Evolutionary conservation across 352 stramenopile genomes (phyloP).

Genomic region (Globisporangium middletonii): DNA sequence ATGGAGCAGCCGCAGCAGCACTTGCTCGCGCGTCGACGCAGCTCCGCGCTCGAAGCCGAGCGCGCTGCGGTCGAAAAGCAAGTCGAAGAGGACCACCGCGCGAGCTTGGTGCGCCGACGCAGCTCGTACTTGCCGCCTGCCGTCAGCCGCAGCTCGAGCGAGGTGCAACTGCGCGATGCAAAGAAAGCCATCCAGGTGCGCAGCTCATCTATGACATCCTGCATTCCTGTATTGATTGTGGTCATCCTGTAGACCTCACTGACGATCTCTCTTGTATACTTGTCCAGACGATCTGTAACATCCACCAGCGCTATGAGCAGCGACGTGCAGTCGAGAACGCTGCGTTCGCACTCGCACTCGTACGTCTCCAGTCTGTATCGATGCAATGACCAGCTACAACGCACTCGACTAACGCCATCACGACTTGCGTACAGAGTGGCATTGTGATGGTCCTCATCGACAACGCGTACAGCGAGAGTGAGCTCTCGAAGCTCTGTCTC

Average conservation of each 20-base stretch:
- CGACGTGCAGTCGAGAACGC: conserved; percentile 56
- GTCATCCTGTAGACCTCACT: no score
- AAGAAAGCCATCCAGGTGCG: conserved; percentile 48
- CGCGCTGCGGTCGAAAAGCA: conserved; percentile 43
- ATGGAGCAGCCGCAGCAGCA: not conserved
- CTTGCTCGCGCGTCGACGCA: conserved; percentile 21
- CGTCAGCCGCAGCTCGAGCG: conserved; percentile 7
- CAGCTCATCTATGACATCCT: not conserved
- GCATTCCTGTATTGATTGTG: not conserved
- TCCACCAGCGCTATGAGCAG: conserved; percentile 58
- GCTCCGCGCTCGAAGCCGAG: conserved; percentile 38
- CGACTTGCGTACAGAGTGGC: conserved; percentile 18
- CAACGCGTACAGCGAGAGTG: conserved; percentile 43
- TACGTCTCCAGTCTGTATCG: conserved; percentile 7
- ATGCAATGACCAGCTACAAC: not conserved
- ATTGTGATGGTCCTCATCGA: conserved; percentile 65
- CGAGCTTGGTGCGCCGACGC: conserved; percentile 14
- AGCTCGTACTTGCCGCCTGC: conserved; percentile 39
- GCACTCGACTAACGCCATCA: not conserved
- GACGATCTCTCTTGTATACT: not conserved
- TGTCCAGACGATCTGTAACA: conserved; percentile 46
- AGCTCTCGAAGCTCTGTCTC: conserved; percentile 27
- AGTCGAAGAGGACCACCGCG: conserved; percentile 28
- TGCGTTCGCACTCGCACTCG: conserved; percentile 49
- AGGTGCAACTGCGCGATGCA: conserved; percentile 35